A percentile compares a stretch with the other conserved stretches of the same genome.
These are phyloP conservation scores for Xylaria sp. DNA, from an alignment of 2,329 filamentous ascomycete genomes.

Conservation along the genomic window DNA sequence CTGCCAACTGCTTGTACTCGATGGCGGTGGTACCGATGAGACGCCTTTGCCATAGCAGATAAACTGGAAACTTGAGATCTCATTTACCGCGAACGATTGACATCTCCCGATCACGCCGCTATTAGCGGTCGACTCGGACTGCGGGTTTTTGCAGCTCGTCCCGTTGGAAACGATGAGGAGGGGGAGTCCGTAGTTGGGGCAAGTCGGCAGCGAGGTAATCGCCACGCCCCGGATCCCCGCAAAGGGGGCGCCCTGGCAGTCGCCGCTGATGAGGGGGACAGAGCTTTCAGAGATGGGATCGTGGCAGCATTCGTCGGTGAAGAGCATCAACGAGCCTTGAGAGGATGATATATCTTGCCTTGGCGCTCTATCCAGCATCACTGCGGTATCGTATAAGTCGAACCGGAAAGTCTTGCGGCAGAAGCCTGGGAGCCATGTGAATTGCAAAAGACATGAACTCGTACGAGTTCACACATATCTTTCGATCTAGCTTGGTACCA, in stretches of 20 bases:
- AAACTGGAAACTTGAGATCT: slow-evolving; percentile 22
- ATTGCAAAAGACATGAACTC: slow-evolving; percentile 14
- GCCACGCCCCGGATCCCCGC: slow-evolving; percentile 11
- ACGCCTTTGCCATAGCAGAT: slow-evolving; percentile 22
- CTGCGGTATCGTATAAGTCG: background rate
- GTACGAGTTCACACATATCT: slow-evolving; percentile 16
- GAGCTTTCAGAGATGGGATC: slow-evolving; percentile 18
- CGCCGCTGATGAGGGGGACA: slow-evolving; percentile 13
- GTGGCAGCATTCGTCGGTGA: slow-evolving; percentile 11
- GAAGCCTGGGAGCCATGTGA: slow-evolving; percentile 10
- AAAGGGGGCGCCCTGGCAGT: slow-evolving; percentile 19
- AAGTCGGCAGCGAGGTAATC: slow-evolving; percentile 18
- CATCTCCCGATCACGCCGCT: slow-evolving; percentile 17
- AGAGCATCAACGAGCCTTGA: slow-evolving; percentile 15
- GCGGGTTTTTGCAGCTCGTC: slow-evolving; percentile 19
- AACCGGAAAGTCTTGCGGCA: background rate
- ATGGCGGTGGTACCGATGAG: slow-evolving; percentile 19
- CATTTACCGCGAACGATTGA: slow-evolving; percentile 16
- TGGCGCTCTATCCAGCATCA: slow-evolving; percentile 18
- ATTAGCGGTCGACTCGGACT: slow-evolving; percentile 14
- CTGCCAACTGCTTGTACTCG: slow-evolving; percentile 15
- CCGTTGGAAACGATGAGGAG: slow-evolving; percentile 16
- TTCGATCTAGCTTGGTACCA: slow-evolving; percentile 5
- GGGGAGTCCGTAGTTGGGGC: slow-evolving; percentile 18
- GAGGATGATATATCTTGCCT: slow-evolving; percentile 8